Percentiles rank a stretch among this genome's conserved stretches.
Evolutionary conservation across 805 yeast species (phyloP).

Genomic region (Candida dendrica): DNA sequence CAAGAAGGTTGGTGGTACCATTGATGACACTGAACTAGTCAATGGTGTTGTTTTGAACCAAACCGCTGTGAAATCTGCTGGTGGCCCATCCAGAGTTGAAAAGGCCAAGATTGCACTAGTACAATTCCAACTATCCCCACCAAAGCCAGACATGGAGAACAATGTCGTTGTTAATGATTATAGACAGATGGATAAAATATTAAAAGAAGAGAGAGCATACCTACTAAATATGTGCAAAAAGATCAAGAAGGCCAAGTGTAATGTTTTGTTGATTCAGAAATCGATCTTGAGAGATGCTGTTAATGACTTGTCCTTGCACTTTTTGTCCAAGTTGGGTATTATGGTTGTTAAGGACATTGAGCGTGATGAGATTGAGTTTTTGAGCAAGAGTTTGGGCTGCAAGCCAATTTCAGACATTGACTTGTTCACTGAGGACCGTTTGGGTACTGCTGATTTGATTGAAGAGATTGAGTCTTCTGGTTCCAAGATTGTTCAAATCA

Average conservation of each 20-base stretch:
- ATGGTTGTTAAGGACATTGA: constrained; percentile 94
- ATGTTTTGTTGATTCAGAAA: constrained; percentile 82
- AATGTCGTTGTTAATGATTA: constrained; percentile 96
- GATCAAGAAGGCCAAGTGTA: constrained; percentile 94
- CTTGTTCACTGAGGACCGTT: constrained; percentile 83
- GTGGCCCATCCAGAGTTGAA: constrained; percentile 92
- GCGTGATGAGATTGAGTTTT: constrained; percentile 94
- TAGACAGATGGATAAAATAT: constrained; percentile 97
- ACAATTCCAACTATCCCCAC: constrained; percentile 88
- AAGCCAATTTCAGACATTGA: constrained; percentile 96
- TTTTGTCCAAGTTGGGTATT: constrained; percentile 85
- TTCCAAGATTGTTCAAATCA: constrained; percentile 74
- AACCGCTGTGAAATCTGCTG: constrained; percentile 80
- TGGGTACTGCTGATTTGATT: constrained; percentile 85
- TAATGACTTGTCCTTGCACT: constrained; percentile 89
- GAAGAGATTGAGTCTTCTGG: constrained; percentile 54
- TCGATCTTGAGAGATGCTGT: constrained; percentile 83
- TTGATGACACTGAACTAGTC: constrained; percentile 89
- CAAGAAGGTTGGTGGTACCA: constrained; percentile 95
- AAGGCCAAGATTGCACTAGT: constrained; percentile 85
- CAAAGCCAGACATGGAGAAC: constrained; percentile 94
- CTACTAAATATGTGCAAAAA: constrained; percentile 90
- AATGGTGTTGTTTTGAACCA: constrained; percentile 94
- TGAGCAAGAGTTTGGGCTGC: constrained; percentile 77
- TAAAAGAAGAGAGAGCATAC: constrained; percentile 96